A percentile compares a stretch with the other conserved stretches of the same genome.
These are phyloP conservation scores for Patellifolia procumbens DNA, from an alignment of 179 eudicot species.

Conservation along the genomic window DNA sequence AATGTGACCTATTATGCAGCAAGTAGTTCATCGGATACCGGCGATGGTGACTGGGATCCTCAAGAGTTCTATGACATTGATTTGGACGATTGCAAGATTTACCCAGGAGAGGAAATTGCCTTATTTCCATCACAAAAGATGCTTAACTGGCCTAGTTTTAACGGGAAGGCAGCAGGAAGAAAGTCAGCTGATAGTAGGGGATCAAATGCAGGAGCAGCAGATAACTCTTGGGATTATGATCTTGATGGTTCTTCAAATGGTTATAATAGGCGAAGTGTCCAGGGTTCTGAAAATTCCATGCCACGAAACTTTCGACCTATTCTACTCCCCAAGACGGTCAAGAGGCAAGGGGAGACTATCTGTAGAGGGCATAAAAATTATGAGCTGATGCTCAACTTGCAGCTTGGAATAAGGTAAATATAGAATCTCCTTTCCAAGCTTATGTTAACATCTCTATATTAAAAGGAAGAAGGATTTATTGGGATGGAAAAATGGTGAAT, in stretches of 20 bases:
- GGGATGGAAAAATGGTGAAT: no score
- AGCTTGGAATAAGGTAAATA: conserved; percentile 81
- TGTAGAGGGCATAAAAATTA: conserved; percentile 75
- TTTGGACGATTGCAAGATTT: conserved; percentile 49
- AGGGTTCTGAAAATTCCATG: conserved; percentile 32
- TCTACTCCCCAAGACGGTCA: conserved; percentile 41
- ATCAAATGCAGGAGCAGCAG: conserved; percentile 39
- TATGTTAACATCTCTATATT: background rate
- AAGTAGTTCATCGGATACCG: conserved; percentile 29
- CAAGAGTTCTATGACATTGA: conserved; percentile 51
- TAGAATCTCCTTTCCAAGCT: background rate
- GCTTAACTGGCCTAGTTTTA: conserved; percentile 47
- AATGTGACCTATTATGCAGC: conserved; percentile 68
- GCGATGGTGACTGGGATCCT: conserved; percentile 67
- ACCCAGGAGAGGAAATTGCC: conserved; percentile 48
- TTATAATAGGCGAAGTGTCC: conserved; percentile 30
- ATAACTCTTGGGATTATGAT: conserved; percentile 27
- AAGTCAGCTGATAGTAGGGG: conserved; percentile 47
- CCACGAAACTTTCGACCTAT: conserved; percentile 36
- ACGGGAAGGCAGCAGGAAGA: conserved; percentile 42
- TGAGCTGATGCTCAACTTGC: conserved; percentile 86
- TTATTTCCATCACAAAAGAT: conserved; percentile 69
- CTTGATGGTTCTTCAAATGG: conserved; percentile 28
- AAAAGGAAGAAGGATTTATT: no score
- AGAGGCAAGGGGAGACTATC: conserved; percentile 65